phyloP scores from a whole-genome alignment of 2,329 filamentous ascomycete species.

The Penicillium corylophilum region DNA sequence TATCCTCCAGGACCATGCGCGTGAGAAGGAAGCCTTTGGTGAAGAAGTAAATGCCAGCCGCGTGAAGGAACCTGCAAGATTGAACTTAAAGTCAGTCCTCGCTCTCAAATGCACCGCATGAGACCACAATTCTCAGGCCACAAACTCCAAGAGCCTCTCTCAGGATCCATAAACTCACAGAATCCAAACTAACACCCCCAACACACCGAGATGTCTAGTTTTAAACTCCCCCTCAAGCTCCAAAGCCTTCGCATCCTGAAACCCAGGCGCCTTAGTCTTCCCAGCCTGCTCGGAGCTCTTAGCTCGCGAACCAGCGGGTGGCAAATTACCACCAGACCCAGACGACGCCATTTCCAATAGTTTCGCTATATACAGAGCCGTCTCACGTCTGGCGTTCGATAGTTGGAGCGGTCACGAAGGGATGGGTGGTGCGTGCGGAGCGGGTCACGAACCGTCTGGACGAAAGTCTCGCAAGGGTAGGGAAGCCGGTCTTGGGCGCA shows the following conservation, averaged over 20 bases:
- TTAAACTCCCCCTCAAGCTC: constrained; percentile 40
- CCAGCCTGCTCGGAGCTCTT: background rate
- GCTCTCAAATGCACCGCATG: background rate
- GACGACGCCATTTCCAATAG: constrained; percentile 6
- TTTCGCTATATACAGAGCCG: background rate
- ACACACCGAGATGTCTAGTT: constrained; percentile 36
- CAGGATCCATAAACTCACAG: constrained; percentile 32
- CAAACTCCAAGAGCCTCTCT: background rate
- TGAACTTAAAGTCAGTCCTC: constrained; percentile 1
- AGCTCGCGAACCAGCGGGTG: constrained; percentile 1
- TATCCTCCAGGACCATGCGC: constrained; percentile 73
- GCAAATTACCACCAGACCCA: background rate
- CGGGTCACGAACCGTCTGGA: background rate
- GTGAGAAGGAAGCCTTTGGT: constrained; percentile 93
- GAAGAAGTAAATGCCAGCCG: constrained; percentile 83
- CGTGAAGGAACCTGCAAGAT: constrained; percentile 63
- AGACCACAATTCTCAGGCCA: background rate
- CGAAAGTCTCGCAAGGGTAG: constrained; percentile 3
- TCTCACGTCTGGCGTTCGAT: background rate
- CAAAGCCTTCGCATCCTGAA: constrained; percentile 29
- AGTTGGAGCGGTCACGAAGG: background rate
- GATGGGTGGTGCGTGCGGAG: background rate
- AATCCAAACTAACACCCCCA: constrained; percentile 42
- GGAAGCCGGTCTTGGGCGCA: constrained; percentile 22
- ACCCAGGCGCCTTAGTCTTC: constrained; percentile 17